A percentile compares a stretch with the other conserved stretches of the same genome.
Conservation (phyloP, 768 basidiomycete species). For the Crepidotus variabilis region DNA sequence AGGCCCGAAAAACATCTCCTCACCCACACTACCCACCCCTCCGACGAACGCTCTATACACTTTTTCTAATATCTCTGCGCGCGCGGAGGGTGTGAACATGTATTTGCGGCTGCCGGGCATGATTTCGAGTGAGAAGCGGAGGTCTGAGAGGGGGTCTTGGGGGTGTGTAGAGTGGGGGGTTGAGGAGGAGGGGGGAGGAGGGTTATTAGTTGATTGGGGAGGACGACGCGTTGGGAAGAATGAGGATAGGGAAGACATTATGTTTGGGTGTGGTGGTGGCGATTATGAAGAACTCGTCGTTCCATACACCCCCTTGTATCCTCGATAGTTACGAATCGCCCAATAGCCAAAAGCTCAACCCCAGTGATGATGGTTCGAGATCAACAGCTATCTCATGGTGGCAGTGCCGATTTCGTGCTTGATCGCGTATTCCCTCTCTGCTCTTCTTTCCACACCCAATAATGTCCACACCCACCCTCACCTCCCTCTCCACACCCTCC, state of each 20-base stretch:
- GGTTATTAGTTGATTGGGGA: too few species aligned
- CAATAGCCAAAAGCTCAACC: too few species aligned
- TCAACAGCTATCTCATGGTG: too few species aligned
- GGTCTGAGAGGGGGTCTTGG: conserved; percentile 61
- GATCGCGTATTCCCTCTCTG: too few species aligned
- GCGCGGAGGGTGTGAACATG: conserved; percentile 66
- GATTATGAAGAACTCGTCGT: too few species aligned
- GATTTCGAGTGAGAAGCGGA: conserved; percentile 74
- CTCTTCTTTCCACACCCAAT: not conserved
- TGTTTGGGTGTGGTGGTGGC: too few species aligned
- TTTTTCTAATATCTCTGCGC: conserved; percentile 78
- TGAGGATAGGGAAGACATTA: conserved; percentile 13
- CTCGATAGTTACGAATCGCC: too few species aligned
- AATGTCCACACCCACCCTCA: conserved; percentile 26
- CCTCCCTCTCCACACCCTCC: conserved; percentile 65
- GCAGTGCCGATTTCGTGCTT: too few species aligned
- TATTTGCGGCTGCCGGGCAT: conserved; percentile 81
- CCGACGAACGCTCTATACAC: conserved; percentile 85
- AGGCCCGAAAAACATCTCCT: too few species aligned
- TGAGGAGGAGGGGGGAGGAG: conserved; percentile 23
- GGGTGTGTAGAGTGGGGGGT: conserved; percentile 18
- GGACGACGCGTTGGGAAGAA: conserved; percentile 1
- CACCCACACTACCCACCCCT: too few species aligned
- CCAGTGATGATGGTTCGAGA: too few species aligned
- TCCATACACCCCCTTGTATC: too few species aligned